phyloP scores from a whole-genome alignment of 495 filamentous ascomycete genomes.

The Penicillium verhagenii region DNA sequence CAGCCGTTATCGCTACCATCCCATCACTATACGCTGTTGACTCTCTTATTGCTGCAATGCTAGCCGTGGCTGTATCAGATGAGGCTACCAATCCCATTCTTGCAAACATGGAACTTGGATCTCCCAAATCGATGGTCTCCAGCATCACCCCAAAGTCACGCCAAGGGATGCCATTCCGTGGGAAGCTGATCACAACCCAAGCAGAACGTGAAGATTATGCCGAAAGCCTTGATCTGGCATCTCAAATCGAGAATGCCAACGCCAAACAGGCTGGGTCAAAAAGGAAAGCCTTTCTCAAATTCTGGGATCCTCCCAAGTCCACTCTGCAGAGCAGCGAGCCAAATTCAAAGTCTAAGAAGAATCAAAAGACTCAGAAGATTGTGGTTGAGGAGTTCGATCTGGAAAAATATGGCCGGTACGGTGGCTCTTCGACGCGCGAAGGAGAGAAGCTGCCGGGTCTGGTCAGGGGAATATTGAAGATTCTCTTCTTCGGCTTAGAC shows the following conservation, averaged over 20 bases:
- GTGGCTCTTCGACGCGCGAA: slow-evolving; percentile 31
- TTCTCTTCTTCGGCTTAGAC: slow-evolving; percentile 41
- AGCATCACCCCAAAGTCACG: neutral
- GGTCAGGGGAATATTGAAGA: slow-evolving; percentile 30
- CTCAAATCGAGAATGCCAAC: slow-evolving; percentile 28
- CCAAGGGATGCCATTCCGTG: slow-evolving; percentile 20
- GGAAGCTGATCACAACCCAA: slow-evolving; percentile 36
- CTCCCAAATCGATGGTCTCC: slow-evolving; percentile 9
- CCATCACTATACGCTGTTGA: slow-evolving; percentile 73
- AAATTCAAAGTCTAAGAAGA: slow-evolving; percentile 17
- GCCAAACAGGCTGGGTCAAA: slow-evolving; percentile 5
- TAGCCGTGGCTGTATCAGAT: slow-evolving; percentile 67
- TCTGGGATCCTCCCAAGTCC: slow-evolving; percentile 19
- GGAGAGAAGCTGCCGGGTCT: slow-evolving; percentile 41
- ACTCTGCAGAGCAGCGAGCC: neutral
- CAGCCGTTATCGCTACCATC: slow-evolving; percentile 40
- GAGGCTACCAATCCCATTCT: slow-evolving; percentile 43
- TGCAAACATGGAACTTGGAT: slow-evolving; percentile 33
- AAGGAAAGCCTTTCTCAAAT: slow-evolving; percentile 21
- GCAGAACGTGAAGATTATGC: slow-evolving; percentile 44
- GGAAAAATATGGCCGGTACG: slow-evolving; percentile 44
- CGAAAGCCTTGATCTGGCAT: slow-evolving; percentile 33
- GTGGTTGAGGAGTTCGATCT: slow-evolving; percentile 47
- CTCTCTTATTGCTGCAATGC: slow-evolving; percentile 64
- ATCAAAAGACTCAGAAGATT: slow-evolving; percentile 28